Evolutionary conservation across 164 flowering plant genomes (phyloP).

Genomic region (Vitis cinerea): DNA sequence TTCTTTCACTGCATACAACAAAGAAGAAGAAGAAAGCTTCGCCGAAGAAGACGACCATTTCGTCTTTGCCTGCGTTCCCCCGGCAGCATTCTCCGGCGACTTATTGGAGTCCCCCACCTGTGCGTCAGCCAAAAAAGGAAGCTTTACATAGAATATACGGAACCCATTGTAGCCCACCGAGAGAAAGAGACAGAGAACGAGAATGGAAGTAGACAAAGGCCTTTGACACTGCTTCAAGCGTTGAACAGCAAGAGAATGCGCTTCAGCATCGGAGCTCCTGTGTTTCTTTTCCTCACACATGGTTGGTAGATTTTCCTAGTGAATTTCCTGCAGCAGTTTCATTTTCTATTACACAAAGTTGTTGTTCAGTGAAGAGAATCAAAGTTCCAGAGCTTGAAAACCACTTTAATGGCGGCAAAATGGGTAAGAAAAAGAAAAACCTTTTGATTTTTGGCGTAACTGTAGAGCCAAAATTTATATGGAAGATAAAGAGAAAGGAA

Average conservation of each 20-base stretch:
- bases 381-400: no score
- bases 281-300: slow-evolving; percentile 10
- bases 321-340: no score
- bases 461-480: no score
- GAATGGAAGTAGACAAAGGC: slow-evolving; percentile 15
- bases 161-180: slow-evolving; percentile 24
- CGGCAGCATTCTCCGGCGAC: slow-evolving; percentile 15
- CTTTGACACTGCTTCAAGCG: no score
- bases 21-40: slow-evolving; percentile 30
- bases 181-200: slow-evolving; percentile 18
- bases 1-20: slow-evolving; percentile 42
- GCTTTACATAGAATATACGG: slow-evolving; percentile 17
- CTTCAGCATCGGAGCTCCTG: slow-evolving; percentile 1
- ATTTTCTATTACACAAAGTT: no score
- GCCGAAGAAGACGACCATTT: slow-evolving; percentile 16
- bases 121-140: slow-evolving; percentile 12
- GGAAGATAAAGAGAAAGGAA: no score
- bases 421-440: no score
- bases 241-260: not conserved
- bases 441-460: no score
- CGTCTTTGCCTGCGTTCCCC: slow-evolving; percentile 8
- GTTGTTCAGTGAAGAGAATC: no score
- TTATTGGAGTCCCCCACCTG: slow-evolving; percentile 12
- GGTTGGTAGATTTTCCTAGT: not conserved
- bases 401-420: no score